phyloP scores from a whole-genome alignment of 1,139 yeast genomes.

The Hemisphaericaspora xylofermentans region DNA sequence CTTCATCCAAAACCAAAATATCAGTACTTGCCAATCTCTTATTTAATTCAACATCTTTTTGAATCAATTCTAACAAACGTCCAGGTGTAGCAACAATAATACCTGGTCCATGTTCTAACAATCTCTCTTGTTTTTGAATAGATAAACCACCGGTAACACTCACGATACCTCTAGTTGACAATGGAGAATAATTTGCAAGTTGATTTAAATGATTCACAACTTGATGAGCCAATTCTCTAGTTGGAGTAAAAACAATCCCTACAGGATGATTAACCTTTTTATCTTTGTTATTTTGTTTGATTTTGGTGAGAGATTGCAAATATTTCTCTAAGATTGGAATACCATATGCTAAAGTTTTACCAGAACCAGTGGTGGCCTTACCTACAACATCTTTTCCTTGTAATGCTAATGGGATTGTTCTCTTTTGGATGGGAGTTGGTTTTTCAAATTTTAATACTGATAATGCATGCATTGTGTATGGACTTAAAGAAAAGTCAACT shows the following conservation, averaged over 20 bases:
- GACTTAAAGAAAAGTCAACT: conserved; percentile 39
- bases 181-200: conserved; percentile 60
- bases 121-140: conserved; percentile 86
- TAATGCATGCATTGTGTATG: conserved; percentile 60
- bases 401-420: conserved; percentile 73
- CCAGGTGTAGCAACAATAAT: conserved; percentile 96
- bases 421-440: conserved; percentile 84
- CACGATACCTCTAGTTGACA: conserved; percentile 58
- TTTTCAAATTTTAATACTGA: conserved; percentile 53
- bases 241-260: conserved; percentile 88
- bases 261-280: conserved; percentile 48
- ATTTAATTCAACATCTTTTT: conserved; percentile 56
- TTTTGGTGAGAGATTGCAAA: conserved; percentile 26
- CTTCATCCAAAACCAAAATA: conserved; percentile 86
- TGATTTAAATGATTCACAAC: conserved; percentile 75
- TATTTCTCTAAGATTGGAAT: conserved; percentile 83
- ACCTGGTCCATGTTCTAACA: conserved; percentile 72
- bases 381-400: conserved; percentile 84
- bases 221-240: conserved; percentile 95
- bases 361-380: conserved; percentile 97
- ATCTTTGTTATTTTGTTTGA: conserved; percentile 23
- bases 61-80: conserved; percentile 77
- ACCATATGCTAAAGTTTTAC: conserved; percentile 95
- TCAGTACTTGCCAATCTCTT: conserved; percentile 62
- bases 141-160: conserved; percentile 93